Evolutionary conservation across 176 grass and related monocot genomes (phyloP), one percentile per base, ranked within the genome.

Genomic region (Leersia perrieri): DNA sequence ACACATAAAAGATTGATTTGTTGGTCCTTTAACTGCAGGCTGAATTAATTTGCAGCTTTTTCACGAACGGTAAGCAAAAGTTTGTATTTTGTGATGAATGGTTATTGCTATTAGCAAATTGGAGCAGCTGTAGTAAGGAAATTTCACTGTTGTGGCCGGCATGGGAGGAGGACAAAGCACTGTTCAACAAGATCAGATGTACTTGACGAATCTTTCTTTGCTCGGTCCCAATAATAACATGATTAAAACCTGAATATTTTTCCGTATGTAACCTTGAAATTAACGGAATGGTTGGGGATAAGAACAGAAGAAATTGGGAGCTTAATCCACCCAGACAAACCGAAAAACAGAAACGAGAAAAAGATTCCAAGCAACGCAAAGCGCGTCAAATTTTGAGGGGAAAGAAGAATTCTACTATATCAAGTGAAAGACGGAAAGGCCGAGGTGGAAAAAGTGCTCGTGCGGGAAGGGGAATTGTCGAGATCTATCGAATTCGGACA

Each of bases 161-260:
- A 66, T 73, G 74, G 42, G 33, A 70, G 18, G 79, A 75, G 45
- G 8, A n/a, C n/a, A 74, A 27, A 7, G 81, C 61, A 84, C 81
- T 62, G 63, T 45, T 68, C 61, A 74, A 79, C 80, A 61, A 61
- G 68, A 74, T 79, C 30, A 68, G 68, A 73, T 74, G 80, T 88
- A 84, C 86, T 88, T 68, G 60, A 20, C 80, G 86, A 88, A 88
- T 84, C 75, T 74, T 88, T 84, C 75, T 61, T 61, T 68, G 66
- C 80, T 88, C 76, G 74, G 74, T 64, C 36, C 47, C 41, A 29
- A 49, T 66, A 33, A 33, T 42, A 83, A 58, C 27, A 53, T 12
- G 10, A 39, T 58, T 39, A 38, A 57, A 14, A 53, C 1, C 18
- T 5, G 7, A 1, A 1, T 1, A 1, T 22, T 22, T 53, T 7